Evolutionary conservation across 1,284 basidiomycete species (phyloP).

Genomic region (Tetrapyrgos nigripes): DNA sequence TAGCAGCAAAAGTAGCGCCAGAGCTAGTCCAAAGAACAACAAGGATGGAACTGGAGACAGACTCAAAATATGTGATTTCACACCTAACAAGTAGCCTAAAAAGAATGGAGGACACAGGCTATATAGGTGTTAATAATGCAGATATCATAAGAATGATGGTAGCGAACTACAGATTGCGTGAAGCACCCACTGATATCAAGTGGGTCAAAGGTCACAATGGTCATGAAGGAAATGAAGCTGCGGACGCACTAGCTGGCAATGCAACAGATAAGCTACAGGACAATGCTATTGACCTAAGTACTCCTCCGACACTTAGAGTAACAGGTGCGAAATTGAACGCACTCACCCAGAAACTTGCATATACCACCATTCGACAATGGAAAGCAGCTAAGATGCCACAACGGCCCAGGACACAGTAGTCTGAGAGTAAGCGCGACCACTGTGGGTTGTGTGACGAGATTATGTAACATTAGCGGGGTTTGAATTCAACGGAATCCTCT

Average conservation of each 20-base stretch:
- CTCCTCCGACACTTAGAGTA: not conserved
- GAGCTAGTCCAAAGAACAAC: slow-evolving; percentile 1
- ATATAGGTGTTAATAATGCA: too few species aligned
- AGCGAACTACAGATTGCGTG: slow-evolving; percentile 10
- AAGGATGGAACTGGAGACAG: slow-evolving; percentile 16
- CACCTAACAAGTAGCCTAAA: too few species aligned
- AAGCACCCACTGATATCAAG: slow-evolving; percentile 15
- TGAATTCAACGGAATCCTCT: too few species aligned
- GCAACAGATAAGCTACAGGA: not conserved
- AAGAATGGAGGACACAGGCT: too few species aligned
- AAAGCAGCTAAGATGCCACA: not conserved
- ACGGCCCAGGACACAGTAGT: not conserved
- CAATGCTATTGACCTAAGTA: not conserved
- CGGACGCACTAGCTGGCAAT: slow-evolving; percentile 15
- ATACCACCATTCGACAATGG: slow-evolving; percentile 12
- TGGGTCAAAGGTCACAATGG: too few species aligned
- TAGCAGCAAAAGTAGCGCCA: slow-evolving; percentile 18
- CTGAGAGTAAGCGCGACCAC: too few species aligned
- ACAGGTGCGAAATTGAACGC: slow-evolving; percentile 20
- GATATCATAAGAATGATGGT: slow-evolving; percentile 13
- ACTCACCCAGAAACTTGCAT: slow-evolving; percentile 20
- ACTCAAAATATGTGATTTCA: slow-evolving; percentile 26
- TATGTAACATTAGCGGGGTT: too few species aligned
- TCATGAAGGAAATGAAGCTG: slow-evolving; percentile 20
- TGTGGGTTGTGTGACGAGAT: too few species aligned